Evolutionary conservation across 345 rosid genomes (phyloP).

Genomic region (Pistacia integerrima): DNA sequence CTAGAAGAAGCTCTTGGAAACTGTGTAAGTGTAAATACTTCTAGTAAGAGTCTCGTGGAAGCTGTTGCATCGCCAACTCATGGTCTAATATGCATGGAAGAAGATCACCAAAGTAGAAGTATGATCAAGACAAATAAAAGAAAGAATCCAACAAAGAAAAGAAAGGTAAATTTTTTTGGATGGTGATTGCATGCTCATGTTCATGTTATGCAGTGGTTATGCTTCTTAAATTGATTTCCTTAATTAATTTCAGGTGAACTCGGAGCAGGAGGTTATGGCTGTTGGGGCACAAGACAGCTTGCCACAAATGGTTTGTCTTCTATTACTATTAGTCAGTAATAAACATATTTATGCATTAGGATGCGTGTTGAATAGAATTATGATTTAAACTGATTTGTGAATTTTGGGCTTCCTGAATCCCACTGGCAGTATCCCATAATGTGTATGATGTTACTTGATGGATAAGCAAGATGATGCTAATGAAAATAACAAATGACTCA

Average conservation of each 20-base stretch:
- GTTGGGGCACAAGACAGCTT: slow-evolving; percentile 52
- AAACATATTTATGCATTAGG: neutral
- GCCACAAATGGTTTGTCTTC: slow-evolving; percentile 58
- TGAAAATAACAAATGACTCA: neutral
- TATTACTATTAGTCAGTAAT: neutral
- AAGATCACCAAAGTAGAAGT: slow-evolving; percentile 44
- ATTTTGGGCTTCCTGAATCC: neutral
- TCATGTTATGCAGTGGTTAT: neutral
- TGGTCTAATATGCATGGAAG: slow-evolving; percentile 49
- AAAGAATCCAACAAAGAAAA: slow-evolving; percentile 56
- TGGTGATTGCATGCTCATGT: slow-evolving; percentile 1
- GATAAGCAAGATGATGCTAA: neutral
- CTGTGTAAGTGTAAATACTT: slow-evolving; percentile 44
- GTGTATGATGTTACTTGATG: neutral
- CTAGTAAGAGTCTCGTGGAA: slow-evolving; percentile 43
- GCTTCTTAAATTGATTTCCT: slow-evolving; percentile 8
- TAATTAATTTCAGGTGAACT: slow-evolving; percentile 38
- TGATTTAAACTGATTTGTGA: neutral
- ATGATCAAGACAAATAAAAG: slow-evolving; percentile 50
- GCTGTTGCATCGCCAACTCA: slow-evolving; percentile 43
- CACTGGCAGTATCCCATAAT: neutral
- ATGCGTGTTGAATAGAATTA: neutral
- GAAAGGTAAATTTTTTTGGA: slow-evolving; percentile 41
- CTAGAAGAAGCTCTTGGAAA: slow-evolving; percentile 47
- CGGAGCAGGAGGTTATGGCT: slow-evolving; percentile 44